Evolutionary conservation across 169 alveolate species (phyloP).

Genomic region (Cryptosporidium sp.): DNA sequence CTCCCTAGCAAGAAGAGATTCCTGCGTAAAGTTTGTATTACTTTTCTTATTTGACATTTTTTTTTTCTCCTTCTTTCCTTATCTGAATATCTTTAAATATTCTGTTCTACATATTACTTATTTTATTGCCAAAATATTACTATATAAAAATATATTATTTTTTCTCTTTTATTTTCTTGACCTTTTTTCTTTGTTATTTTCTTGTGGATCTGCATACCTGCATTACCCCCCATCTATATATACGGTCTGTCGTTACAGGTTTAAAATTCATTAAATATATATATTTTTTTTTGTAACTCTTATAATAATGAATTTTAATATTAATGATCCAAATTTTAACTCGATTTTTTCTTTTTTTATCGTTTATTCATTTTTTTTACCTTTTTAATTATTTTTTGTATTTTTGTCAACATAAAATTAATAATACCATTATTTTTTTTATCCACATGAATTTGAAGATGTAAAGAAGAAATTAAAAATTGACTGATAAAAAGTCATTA

Average conservation of each 20-base stretch:
- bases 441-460: neutral
- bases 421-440: neutral
- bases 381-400: too few relatives aligned
- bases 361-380: too few relatives aligned
- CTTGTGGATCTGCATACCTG: constrained; percentile 72
- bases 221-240: constrained; percentile 56
- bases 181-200: constrained; percentile 31
- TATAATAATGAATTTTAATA: too few relatives aligned
- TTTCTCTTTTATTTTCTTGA: constrained; percentile 1
- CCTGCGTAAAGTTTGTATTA: constrained; percentile 64
- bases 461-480: too few relatives aligned
- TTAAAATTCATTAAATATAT: neutral
- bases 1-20: constrained; percentile 73
- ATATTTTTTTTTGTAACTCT: neutral
- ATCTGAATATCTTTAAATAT: neutral
- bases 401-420: neutral
- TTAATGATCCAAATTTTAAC: too few relatives aligned
- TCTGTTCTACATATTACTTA: constrained; percentile 6
- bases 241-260: constrained; percentile 68
- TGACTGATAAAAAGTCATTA: too few relatives aligned
- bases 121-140: constrained; percentile 1
- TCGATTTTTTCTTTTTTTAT: too few relatives aligned
- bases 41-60: constrained; percentile 43
- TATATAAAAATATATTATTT: neutral
- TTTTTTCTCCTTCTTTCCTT: neutral